These are phyloP conservation scores for Trifolium fragiferum DNA, from an alignment of 306 rosid species.

Conservation along the genomic window DNA sequence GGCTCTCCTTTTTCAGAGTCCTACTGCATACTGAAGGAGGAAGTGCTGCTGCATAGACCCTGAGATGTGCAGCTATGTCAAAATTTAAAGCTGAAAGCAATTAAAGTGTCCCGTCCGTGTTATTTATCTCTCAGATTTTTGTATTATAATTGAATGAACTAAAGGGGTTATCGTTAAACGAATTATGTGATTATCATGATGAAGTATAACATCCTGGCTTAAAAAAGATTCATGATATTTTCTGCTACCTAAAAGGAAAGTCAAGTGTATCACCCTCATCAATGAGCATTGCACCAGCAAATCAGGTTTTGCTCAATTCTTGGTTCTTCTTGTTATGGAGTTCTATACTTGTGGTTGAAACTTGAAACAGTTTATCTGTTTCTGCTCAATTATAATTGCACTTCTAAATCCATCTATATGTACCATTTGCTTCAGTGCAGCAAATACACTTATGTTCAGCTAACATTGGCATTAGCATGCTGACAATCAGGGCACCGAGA, in stretches of 20 bases:
- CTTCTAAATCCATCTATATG: neutral
- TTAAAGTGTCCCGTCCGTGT: neutral
- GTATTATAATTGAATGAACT: neutral
- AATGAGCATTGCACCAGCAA: neutral
- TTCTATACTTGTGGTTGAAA: neutral
- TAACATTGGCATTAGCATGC: neutral
- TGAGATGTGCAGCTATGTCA: neutral
- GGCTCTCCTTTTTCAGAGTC: constrained; percentile 3
- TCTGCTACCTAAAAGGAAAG: neutral
- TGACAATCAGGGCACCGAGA: neutral
- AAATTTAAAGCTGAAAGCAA: constrained; percentile 15
- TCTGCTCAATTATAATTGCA: constrained; percentile 11
- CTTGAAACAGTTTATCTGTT: neutral
- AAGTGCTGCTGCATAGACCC: constrained; percentile 15
- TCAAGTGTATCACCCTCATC: neutral
- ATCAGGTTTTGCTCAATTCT: constrained; percentile 13
- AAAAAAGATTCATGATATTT: neutral
- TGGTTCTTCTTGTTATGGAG: no score
- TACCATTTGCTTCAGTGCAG: neutral
- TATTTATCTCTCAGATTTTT: neutral
- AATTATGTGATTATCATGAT: constrained; percentile 34
- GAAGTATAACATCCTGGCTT: neutral
- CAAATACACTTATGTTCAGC: neutral
- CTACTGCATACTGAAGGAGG: neutral
- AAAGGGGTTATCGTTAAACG: neutral